These are phyloP conservation scores for Glycine latifolia DNA, from an alignment of 306 rosid species.

Conservation along the genomic window DNA sequence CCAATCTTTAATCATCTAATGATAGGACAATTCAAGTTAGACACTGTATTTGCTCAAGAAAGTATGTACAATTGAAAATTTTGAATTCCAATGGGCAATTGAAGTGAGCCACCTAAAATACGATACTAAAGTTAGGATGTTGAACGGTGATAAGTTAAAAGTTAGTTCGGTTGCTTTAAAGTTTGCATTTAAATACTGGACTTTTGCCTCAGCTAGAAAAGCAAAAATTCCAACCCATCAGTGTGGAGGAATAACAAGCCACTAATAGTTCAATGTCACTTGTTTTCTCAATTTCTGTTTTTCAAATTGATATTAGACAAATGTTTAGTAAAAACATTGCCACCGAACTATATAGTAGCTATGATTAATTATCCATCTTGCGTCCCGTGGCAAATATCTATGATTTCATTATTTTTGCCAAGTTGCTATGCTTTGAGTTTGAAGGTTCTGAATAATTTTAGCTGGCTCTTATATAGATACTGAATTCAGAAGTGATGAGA, in stretches of 20 bases:
- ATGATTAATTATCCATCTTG: no score
- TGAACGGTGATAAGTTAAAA: constrained; percentile 38
- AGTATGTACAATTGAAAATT: no score
- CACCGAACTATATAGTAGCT: neutral
- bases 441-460: no score
- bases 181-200: constrained; percentile 31
- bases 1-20: constrained; percentile 40
- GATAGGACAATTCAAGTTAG: neutral
- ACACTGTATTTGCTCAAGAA: no score
- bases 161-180: constrained; percentile 45
- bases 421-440: no score
- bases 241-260: constrained; percentile 28
- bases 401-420: no score
- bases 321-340: neutral
- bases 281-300: constrained; percentile 14
- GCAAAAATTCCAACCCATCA: constrained; percentile 36
- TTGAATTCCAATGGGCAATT: no score
- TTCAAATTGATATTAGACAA: neutral
- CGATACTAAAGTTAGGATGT: no score
- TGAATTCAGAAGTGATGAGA: neutral
- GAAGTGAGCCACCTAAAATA: no score
- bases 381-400: no score
- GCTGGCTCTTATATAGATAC: neutral
- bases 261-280: constrained; percentile 10
- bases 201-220: constrained; percentile 44